Evolutionary conservation across 192 early-diverging fungal species (phyloP).

Genomic region (Jimgerdemannia lactiflua): DNA sequence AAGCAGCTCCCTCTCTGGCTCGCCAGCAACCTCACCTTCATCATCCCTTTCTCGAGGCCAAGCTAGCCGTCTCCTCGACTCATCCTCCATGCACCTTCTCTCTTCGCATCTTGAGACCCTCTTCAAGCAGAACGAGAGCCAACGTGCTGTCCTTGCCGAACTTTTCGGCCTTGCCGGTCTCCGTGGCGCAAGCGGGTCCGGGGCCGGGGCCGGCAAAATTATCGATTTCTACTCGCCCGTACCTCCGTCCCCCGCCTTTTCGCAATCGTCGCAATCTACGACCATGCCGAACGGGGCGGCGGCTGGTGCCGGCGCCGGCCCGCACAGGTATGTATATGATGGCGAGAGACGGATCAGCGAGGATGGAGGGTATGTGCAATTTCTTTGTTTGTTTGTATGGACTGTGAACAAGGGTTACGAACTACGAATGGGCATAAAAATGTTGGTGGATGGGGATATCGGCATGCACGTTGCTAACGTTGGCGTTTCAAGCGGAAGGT

Average conservation of each 20-base stretch:
- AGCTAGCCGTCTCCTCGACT: constrained; percentile 11
- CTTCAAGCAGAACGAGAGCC: constrained; percentile 46
- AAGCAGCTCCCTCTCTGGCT: constrained; percentile 18
- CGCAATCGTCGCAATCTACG: neutral
- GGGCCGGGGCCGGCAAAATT: too few species aligned
- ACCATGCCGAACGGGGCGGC: neutral
- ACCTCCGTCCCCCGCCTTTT: neutral
- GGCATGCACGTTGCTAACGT: too few species aligned
- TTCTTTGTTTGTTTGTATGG: too few species aligned
- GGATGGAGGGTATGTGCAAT: too few species aligned
- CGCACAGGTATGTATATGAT: neutral
- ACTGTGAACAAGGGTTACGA: too few species aligned
- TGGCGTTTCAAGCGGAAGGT: too few species aligned
- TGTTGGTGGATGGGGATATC: too few species aligned
- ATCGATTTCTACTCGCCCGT: too few species aligned
- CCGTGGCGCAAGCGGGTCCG: too few species aligned
- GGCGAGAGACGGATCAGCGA: neutral
- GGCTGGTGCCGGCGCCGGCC: neutral
- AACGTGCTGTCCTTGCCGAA: constrained; percentile 35
- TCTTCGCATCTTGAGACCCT: constrained; percentile 35
- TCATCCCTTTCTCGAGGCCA: constrained; percentile 34
- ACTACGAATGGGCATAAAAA: too few species aligned
- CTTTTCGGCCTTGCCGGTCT: too few species aligned
- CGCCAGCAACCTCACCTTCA: constrained; percentile 36
- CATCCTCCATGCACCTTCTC: constrained; percentile 16